phyloP scores from a whole-genome alignment of 208 protist species.

The Crithidia thermophila region DNA sequence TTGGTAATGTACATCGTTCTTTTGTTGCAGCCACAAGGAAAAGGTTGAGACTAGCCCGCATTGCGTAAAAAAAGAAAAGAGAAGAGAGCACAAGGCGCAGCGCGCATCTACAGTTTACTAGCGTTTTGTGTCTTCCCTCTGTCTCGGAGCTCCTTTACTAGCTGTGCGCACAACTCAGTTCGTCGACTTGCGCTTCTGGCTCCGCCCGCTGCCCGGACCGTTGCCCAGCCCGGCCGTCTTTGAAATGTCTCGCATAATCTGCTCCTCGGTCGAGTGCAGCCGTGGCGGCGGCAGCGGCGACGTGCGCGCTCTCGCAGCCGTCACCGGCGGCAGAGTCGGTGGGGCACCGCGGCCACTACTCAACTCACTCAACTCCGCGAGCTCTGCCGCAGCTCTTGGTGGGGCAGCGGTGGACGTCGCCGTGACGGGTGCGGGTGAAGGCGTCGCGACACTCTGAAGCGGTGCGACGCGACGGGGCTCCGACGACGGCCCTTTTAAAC shows the following conservation, averaged over 20 bases:
- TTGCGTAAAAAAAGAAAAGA: too few species aligned
- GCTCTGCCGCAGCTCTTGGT: not conserved
- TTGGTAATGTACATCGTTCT: too few species aligned
- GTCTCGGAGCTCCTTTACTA: too few species aligned
- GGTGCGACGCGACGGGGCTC: too few species aligned
- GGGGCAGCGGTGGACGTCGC: not conserved
- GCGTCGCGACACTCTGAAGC: too few species aligned
- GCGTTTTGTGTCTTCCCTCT: too few species aligned
- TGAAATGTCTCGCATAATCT: slow-evolving; percentile 19
- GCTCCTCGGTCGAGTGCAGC: slow-evolving; percentile 31
- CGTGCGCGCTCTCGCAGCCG: not conserved
- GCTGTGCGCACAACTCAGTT: not conserved
- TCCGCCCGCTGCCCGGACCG: not conserved
- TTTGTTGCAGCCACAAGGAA: too few species aligned
- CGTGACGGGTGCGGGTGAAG: not conserved
- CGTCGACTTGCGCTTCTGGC: slow-evolving; percentile 2
- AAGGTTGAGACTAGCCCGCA: too few species aligned
- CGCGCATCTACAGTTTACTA: too few species aligned
- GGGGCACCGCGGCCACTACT: not conserved
- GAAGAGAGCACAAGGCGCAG: not conserved
- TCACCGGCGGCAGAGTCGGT: slow-evolving; percentile 6
- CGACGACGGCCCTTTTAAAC: too few species aligned
- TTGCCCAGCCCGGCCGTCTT: slow-evolving; percentile 10
- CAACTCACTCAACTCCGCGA: not conserved
- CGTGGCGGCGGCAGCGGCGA: not conserved